Percentiles rank a stretch among this genome's conserved stretches.
Conservation (phyloP, 2,329 filamentous ascomycete species). For the Verticillium nonalfalfae region DNA sequence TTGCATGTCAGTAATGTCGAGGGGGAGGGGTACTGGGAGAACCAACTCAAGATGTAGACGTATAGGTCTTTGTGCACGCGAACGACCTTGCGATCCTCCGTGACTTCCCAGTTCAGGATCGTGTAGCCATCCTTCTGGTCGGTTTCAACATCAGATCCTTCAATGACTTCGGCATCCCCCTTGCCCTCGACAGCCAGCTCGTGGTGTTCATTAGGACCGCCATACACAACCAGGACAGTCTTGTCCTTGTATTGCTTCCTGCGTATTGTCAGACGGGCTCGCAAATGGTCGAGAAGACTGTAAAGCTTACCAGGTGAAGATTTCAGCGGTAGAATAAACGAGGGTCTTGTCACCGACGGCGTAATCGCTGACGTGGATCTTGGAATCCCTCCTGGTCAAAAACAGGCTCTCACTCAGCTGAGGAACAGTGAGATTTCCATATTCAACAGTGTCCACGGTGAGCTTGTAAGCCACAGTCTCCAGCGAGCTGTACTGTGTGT, state of each 20-base stretch:
- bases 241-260: constrained; percentile 50
- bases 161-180: constrained; percentile 4
- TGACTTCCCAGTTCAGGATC: constrained; percentile 9
- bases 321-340: constrained; percentile 61
- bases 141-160: constrained; percentile 6
- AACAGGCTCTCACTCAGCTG: constrained; percentile 46
- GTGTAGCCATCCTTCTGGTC: constrained; percentile 8
- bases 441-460: constrained; percentile 44
- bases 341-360: constrained; percentile 48
- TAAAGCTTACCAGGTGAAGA: constrained; percentile 45
- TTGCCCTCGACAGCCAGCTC: constrained; percentile 41
- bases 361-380: constrained; percentile 59
- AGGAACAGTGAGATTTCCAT: constrained; percentile 46
- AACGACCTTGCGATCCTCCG: constrained; percentile 9
- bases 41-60: constrained; percentile 22
- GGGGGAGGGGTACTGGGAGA: no score
- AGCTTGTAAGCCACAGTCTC: constrained; percentile 53
- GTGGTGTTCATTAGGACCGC: constrained; percentile 50
- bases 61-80: constrained; percentile 6
- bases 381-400: constrained; percentile 54
- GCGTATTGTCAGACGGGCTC: neutral
- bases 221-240: constrained; percentile 55
- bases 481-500: constrained; percentile 52
- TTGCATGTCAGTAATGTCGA: neutral
- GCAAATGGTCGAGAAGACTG: no score